phyloP scores from a whole-genome alignment of 23 red algal species.

The Gracilaria domingensis region DNA sequence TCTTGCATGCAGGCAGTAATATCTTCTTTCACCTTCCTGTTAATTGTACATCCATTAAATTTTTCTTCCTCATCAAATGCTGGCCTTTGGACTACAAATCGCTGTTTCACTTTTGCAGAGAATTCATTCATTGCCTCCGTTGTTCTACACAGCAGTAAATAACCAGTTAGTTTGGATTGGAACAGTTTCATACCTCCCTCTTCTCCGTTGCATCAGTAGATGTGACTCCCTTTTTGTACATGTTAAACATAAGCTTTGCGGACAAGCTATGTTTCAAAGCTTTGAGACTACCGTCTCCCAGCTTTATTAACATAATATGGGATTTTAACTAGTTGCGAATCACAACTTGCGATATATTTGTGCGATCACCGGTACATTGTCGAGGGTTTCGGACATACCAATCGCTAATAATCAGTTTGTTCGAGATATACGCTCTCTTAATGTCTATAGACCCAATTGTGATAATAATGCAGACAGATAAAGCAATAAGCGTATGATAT shows the following conservation, averaged over 20 bases:
- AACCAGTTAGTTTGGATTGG: background rate
- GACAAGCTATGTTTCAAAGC: constrained; percentile 19
- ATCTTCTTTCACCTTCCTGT: background rate
- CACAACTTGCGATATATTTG: too few species aligned
- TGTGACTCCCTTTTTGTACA: background rate
- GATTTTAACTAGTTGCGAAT: constrained; percentile 27
- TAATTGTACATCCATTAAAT: constrained; percentile 23
- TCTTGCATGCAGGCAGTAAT: background rate
- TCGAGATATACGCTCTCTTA: constrained; percentile 32
- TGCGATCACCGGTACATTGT: constrained; percentile 3
- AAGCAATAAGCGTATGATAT: constrained; percentile 20
- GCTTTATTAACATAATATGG: constrained; percentile 27
- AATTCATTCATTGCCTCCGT: background rate
- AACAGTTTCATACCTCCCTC: background rate
- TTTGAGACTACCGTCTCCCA: constrained; percentile 11
- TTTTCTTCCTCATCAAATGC: background rate
- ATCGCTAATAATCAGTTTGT: constrained; percentile 11
- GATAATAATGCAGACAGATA: background rate
- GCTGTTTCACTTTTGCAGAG: background rate
- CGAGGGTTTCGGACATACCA: constrained; percentile 17
- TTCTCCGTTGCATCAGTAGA: background rate
- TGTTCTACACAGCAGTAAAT: constrained; percentile 10
- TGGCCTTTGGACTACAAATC: background rate
- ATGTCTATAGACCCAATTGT: constrained; percentile 5
- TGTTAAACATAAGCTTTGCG: background rate